Percentiles rank a stretch among this genome's conserved stretches.
phyloP scores from a whole-genome alignment of 83 land plant species.

The Isoetes engelmannii region DNA sequence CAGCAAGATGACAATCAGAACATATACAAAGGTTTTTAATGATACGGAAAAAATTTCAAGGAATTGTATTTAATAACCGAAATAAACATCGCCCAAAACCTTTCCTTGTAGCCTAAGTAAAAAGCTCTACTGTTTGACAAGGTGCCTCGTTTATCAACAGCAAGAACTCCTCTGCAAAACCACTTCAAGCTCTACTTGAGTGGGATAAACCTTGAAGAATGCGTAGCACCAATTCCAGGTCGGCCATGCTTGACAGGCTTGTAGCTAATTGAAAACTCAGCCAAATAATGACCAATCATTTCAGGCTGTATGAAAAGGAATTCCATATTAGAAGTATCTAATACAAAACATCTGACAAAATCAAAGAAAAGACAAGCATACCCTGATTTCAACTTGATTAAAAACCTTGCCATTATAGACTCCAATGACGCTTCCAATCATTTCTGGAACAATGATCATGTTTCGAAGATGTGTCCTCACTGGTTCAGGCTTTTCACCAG shows the following conservation, averaged over 20 bases:
- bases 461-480: slow-evolving; percentile 82
- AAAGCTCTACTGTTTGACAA: no score
- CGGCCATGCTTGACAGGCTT: slow-evolving; percentile 94
- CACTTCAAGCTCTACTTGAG: slow-evolving; percentile 76
- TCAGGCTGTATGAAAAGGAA: slow-evolving; percentile 64
- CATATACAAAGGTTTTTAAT: slow-evolving; percentile 11
- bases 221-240: slow-evolving; percentile 96
- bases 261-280: slow-evolving; percentile 91
- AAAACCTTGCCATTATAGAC: slow-evolving; percentile 94
- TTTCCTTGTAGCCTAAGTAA: no score
- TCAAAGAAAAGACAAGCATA: slow-evolving; percentile 12
- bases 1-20: slow-evolving; percentile 15
- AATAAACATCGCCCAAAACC: no score
- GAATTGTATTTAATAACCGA: no score
- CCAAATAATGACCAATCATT: slow-evolving; percentile 67
- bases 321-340: neutral
- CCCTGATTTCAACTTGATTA: slow-evolving; percentile 87
- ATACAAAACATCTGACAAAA: neutral
- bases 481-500: slow-evolving; percentile 90
- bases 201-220: slow-evolving; percentile 93
- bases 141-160: no score
- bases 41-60: no score
- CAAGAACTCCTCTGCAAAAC: no score
- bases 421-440: slow-evolving; percentile 92
- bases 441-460: slow-evolving; percentile 92